phyloP scores from a whole-genome alignment of 805 yeast genomes.

The Sugiyamaella mastotermitis region DNA sequence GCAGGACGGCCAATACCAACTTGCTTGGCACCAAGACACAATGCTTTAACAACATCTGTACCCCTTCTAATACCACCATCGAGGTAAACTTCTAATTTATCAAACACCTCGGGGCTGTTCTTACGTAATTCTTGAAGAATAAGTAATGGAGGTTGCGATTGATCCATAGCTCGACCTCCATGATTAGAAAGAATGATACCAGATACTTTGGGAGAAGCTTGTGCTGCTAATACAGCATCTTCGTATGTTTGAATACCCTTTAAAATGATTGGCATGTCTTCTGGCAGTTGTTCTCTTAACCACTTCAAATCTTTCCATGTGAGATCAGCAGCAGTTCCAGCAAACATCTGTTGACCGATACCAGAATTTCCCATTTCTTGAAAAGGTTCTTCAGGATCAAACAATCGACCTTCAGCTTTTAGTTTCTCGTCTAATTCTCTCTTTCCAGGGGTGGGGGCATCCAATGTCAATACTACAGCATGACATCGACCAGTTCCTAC shows the following conservation, averaged over 20 bases:
- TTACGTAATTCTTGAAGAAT: conserved; percentile 48
- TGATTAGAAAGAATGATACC: conserved; percentile 69
- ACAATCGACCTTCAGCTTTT: conserved; percentile 19
- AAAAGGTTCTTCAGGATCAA: conserved; percentile 16
- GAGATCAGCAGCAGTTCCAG: conserved; percentile 27
- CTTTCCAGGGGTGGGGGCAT: conserved; percentile 48
- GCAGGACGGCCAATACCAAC: conserved; percentile 63
- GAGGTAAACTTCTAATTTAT: conserved; percentile 48
- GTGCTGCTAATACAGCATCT: conserved; percentile 54
- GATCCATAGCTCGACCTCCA: conserved; percentile 70
- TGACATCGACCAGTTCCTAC: conserved; percentile 32
- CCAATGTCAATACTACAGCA: conserved; percentile 50
- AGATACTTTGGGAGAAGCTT: conserved; percentile 39
- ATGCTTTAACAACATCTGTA: conserved; percentile 57
- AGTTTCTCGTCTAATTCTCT: conserved; percentile 41
- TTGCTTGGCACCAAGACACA: conserved; percentile 62
- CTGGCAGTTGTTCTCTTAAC: conserved; percentile 24
- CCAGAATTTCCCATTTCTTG: conserved; percentile 16
- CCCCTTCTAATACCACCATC: conserved; percentile 70
- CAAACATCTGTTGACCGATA: conserved; percentile 27
- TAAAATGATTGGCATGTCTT: conserved; percentile 42
- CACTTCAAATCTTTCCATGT: conserved; percentile 29
- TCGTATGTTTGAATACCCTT: conserved; percentile 67
- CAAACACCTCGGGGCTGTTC: conserved; percentile 33
- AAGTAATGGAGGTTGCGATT: conserved; percentile 54